These are phyloP conservation scores for Hyaloscypha bicolor DNA, from an alignment of 495 filamentous ascomycete species.

Conservation along the genomic window DNA sequence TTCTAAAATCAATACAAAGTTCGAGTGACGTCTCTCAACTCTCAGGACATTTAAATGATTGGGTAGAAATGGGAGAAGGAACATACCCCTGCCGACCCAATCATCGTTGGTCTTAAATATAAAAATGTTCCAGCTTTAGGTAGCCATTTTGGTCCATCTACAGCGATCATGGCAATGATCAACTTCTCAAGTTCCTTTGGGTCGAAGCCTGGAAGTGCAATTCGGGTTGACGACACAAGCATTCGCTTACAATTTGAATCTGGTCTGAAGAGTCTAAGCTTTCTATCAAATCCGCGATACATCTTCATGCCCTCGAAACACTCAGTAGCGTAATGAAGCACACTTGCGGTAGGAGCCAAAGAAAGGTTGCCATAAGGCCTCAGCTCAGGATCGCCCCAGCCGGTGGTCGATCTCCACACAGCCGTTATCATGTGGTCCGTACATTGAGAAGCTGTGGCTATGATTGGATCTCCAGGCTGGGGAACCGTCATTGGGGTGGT, in stretches of 20 bases:
- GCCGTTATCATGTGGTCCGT: constrained; percentile 89
- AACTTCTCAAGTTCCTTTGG: constrained; percentile 72
- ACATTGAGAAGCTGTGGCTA: constrained; percentile 58
- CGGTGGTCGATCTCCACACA: constrained; percentile 63
- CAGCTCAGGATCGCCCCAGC: constrained; percentile 80
- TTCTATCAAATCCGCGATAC: constrained; percentile 81
- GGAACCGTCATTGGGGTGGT: constrained; percentile 70
- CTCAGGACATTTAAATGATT: background rate
- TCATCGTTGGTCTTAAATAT: constrained; percentile 81
- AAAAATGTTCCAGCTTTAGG: constrained; percentile 72
- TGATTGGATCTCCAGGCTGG: constrained; percentile 48
- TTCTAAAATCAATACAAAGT: constrained; percentile 25
- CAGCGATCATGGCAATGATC: constrained; percentile 67
- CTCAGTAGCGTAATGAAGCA: constrained; percentile 87
- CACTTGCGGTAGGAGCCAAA: constrained; percentile 82
- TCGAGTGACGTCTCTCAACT: too few relatives aligned
- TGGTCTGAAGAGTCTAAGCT: constrained; percentile 84
- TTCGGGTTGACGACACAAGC: constrained; percentile 68
- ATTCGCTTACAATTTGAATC: constrained; percentile 77
- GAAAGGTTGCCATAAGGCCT: constrained; percentile 78
- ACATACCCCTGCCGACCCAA: constrained; percentile 58
- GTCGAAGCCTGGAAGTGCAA: constrained; percentile 77
- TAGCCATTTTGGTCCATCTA: constrained; percentile 79
- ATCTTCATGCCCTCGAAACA: constrained; percentile 92
- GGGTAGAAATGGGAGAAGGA: background rate